These are phyloP conservation scores for Skeletonema marinoi DNA, from an alignment of 108 stramenopile genomes.

Conservation along the genomic window DNA sequence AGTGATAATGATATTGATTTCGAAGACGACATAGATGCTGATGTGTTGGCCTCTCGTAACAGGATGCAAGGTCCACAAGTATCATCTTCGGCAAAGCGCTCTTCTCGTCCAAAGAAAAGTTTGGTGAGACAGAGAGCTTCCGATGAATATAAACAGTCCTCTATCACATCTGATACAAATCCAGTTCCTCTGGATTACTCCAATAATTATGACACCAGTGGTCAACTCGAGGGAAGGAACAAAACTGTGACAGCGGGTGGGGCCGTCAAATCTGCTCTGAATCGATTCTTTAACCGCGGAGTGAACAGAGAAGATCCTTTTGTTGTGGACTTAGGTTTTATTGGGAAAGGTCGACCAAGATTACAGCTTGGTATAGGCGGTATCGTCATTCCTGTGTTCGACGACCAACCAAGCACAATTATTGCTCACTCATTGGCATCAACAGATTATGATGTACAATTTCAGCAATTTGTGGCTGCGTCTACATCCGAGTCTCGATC, in stretches of 20 bases:
- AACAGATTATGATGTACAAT: slow-evolving; percentile 80
- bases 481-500: slow-evolving; percentile 26
- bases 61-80: slow-evolving; percentile 54
- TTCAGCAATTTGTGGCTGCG: slow-evolving; percentile 55
- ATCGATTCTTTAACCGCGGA: slow-evolving; percentile 85
- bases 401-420: slow-evolving; percentile 91
- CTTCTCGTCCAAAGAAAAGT: slow-evolving; percentile 39
- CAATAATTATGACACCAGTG: slow-evolving; percentile 26
- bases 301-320: slow-evolving; percentile 85
- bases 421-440: slow-evolving; percentile 93
- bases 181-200: slow-evolving; percentile 18
- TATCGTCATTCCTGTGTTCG: slow-evolving; percentile 90
- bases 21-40: slow-evolving; percentile 82
- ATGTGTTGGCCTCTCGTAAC: slow-evolving; percentile 84
- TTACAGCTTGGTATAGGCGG: slow-evolving; percentile 90
- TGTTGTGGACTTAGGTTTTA: slow-evolving; percentile 88
- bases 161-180: slow-evolving; percentile 23
- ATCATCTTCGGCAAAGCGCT: slow-evolving; percentile 15
- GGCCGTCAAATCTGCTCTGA: slow-evolving; percentile 89
- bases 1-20: slow-evolving; percentile 73
- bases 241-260: slow-evolving; percentile 80
- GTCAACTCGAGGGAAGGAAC: slow-evolving; percentile 37
- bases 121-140: slow-evolving; percentile 18
- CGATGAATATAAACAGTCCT: slow-evolving; percentile 19
- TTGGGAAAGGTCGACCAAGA: slow-evolving; percentile 86